Evolutionary conservation across 148 eudicot genomes (phyloP).

Genomic region (Polygonum maritimum): DNA sequence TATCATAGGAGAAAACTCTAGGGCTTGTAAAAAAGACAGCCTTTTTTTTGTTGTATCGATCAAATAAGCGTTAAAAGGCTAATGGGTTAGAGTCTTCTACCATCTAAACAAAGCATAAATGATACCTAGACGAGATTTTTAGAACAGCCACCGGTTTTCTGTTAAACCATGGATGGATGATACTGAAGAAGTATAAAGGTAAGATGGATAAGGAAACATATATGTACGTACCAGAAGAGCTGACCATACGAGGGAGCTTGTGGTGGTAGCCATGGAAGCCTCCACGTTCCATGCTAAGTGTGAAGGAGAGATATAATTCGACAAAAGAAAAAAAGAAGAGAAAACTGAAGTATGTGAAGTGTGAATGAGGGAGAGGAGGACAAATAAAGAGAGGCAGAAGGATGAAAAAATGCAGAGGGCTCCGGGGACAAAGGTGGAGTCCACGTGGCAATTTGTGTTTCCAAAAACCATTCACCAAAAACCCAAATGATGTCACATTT

Average conservation of each 20-base stretch:
- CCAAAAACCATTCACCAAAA: neutral
- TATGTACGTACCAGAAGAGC: conserved; percentile 4
- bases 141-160: neutral
- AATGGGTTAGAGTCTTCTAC: no score
- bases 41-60: neutral
- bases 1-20: neutral
- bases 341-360: neutral
- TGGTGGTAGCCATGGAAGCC: conserved; percentile 15
- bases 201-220: neutral
- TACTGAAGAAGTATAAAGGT: neutral
- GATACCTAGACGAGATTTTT: no score
- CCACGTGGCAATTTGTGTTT: conserved; percentile 5
- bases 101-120: no score
- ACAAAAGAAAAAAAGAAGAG: conserved; percentile 3
- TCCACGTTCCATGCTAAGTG: conserved; percentile 1
- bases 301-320: neutral
- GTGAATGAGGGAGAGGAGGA: neutral
- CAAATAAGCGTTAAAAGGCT: no score
- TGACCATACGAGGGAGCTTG: conserved; percentile 8
- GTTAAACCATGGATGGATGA: neutral
- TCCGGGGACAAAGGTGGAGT: neutral
- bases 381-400: neutral
- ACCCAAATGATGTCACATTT: neutral
- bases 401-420: neutral
- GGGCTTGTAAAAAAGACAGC: neutral